These are phyloP conservation scores for Pleurotus platypus DNA, from an alignment of 768 basidiomycete genomes.

Conservation along the genomic window DNA sequence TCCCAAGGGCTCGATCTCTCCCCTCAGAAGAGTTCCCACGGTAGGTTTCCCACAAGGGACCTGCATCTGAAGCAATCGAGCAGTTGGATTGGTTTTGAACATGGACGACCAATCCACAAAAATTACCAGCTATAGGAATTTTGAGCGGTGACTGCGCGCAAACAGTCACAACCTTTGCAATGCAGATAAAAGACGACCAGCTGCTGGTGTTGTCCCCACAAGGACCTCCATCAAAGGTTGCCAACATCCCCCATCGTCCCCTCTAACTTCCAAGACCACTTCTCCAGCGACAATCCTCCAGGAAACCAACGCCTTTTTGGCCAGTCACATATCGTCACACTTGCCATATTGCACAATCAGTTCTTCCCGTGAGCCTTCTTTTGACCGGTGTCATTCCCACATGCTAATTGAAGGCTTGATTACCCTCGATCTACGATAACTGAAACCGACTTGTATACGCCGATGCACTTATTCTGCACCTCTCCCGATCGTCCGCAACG, in stretches of 20 bases:
- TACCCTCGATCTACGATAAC: background rate
- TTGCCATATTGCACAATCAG: constrained; percentile 2
- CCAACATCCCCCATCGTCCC: background rate
- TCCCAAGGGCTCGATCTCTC: background rate
- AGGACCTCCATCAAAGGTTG: background rate
- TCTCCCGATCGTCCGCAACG: background rate
- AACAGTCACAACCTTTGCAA: background rate
- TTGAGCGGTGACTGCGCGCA: background rate
- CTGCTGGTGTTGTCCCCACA: background rate
- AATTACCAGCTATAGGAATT: constrained; percentile 10
- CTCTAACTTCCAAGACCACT: background rate
- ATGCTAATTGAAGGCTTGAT: constrained; percentile 1
- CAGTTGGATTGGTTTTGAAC: constrained; percentile 9
- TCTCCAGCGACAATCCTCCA: background rate
- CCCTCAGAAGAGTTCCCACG: background rate
- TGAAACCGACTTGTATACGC: background rate
- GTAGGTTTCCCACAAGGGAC: constrained; percentile 11
- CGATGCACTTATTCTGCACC: background rate
- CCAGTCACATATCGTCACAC: constrained; percentile 3
- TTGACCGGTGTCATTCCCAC: background rate
- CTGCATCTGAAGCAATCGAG: constrained; percentile 4
- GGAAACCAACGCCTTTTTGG: background rate
- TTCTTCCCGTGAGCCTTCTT: constrained; percentile 8
- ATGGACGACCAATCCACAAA: constrained; percentile 2
- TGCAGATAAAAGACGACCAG: constrained; percentile 4